phyloP scores from a whole-genome alignment of 257 asterid genomes.

The Vinca minor region DNA sequence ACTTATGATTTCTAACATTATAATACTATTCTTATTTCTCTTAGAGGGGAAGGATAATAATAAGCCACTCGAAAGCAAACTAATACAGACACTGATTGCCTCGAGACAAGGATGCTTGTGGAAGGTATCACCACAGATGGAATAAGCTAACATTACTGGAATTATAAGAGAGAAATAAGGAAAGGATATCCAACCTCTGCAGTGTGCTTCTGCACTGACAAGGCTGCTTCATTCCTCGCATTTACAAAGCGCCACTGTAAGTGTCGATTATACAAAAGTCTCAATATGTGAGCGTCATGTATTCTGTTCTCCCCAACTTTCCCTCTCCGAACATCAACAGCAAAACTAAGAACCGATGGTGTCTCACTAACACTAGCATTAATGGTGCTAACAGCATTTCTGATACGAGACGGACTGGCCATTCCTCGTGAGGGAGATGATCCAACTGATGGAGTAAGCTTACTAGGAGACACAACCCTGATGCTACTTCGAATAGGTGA shows the following conservation, averaged over 20 bases:
- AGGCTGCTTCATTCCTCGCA: slow-evolving; percentile 67
- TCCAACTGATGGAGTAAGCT: slow-evolving; percentile 38
- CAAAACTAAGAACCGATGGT: slow-evolving; percentile 89
- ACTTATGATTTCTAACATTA: neutral
- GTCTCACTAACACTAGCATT: slow-evolving; percentile 58
- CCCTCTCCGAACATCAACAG: slow-evolving; percentile 88
- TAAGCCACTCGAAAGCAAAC: neutral
- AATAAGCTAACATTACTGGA: neutral
- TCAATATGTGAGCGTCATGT: slow-evolving; percentile 71
- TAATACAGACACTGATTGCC: neutral
- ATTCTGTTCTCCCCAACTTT: slow-evolving; percentile 82
- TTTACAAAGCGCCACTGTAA: slow-evolving; percentile 90
- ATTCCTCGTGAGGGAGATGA: slow-evolving; percentile 71
- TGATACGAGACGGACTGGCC: slow-evolving; percentile 65
- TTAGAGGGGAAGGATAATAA: neutral
- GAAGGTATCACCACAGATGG: slow-evolving; percentile 11
- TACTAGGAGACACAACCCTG: slow-evolving; percentile 74
- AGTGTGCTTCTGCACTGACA: slow-evolving; percentile 59
- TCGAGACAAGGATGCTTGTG: slow-evolving; percentile 4
- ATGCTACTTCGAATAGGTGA: slow-evolving; percentile 63
- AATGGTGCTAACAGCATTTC: slow-evolving; percentile 75
- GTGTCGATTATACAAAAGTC: slow-evolving; percentile 82
- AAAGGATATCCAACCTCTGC: slow-evolving; percentile 56
- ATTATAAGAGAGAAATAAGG: slow-evolving; percentile 1
- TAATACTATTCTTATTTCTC: neutral